A percentile compares a stretch with the other conserved stretches of the same genome.
These are phyloP conservation scores for Gossypium sturtianum DNA, from an alignment of 345 rosid genomes.

Conservation along the genomic window DNA sequence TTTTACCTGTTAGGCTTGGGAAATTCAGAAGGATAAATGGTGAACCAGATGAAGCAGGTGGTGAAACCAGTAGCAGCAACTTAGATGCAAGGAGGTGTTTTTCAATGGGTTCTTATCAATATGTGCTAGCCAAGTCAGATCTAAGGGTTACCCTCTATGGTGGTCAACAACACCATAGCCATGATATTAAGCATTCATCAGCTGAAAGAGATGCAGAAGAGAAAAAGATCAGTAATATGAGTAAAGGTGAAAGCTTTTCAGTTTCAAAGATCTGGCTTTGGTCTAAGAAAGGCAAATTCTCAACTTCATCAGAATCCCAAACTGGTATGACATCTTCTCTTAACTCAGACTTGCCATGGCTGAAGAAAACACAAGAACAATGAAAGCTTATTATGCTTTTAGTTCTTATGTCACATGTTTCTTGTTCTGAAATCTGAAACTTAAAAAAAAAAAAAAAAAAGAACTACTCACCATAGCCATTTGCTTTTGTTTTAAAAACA, in stretches of 20 bases:
- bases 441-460: neutral
- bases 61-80: constrained; percentile 80
- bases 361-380: constrained; percentile 41
- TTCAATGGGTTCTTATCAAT: constrained; percentile 88
- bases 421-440: constrained; percentile 5
- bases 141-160: constrained; percentile 47
- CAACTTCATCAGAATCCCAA: constrained; percentile 41
- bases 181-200: constrained; percentile 25
- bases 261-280: constrained; percentile 91
- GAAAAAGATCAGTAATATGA: constrained; percentile 52
- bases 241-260: constrained; percentile 77
- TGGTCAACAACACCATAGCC: constrained; percentile 3
- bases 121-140: constrained; percentile 61
- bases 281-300: constrained; percentile 71
- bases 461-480: constrained; percentile 1
- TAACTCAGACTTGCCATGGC: constrained; percentile 59
- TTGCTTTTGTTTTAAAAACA: neutral
- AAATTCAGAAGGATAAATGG: constrained; percentile 54
- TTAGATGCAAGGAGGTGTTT: constrained; percentile 80
- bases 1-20: constrained; percentile 71
- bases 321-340: constrained; percentile 51
- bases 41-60: constrained; percentile 37
- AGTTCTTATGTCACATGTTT: constrained; percentile 11
- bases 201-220: constrained; percentile 34
- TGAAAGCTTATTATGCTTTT: constrained; percentile 25